Conservation (phyloP, 2,329 filamentous ascomycete species). For the Apiospora rasikravindrae region DNA sequence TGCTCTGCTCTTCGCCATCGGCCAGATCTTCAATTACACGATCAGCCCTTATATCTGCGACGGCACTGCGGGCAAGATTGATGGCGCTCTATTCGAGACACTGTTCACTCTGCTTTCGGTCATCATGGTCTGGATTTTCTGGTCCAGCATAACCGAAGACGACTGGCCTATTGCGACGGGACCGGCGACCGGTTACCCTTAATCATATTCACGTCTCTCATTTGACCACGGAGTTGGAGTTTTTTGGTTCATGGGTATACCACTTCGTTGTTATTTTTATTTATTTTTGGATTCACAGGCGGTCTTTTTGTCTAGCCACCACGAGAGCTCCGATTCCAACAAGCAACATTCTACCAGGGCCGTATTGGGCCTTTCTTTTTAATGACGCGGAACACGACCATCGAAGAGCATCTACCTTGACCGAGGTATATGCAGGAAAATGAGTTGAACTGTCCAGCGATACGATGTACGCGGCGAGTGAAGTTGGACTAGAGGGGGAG, state of each 20-base stretch:
- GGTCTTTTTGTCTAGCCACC: conserved; percentile 1
- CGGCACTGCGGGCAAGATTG: conserved; percentile 82
- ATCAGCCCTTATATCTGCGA: conserved; percentile 90
- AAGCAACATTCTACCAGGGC: conserved; percentile 3
- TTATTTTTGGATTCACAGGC: conserved; percentile 31
- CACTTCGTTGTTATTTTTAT: conserved; percentile 29
- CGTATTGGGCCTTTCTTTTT: background rate
- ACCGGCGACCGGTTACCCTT: conserved; percentile 45
- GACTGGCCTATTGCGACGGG: conserved; percentile 78
- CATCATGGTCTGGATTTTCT: conserved; percentile 88
- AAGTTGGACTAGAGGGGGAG: conserved; percentile 20
- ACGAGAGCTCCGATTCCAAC: background rate
- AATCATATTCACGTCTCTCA: conserved; percentile 27
- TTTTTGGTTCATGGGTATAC: conserved; percentile 38
- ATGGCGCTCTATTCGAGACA: conserved; percentile 91
- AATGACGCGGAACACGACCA: conserved; percentile 8
- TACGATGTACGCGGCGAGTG: conserved; percentile 30
- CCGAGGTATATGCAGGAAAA: background rate
- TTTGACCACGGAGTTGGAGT: conserved; percentile 39
- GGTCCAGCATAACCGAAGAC: conserved; percentile 98
- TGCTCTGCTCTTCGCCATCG: conserved; percentile 82
- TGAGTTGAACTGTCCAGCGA: conserved; percentile 19
- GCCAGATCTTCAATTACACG: conserved; percentile 95
- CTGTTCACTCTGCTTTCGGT: conserved; percentile 89
- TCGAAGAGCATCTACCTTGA: background rate